Percentiles rank a stretch among this genome's conserved stretches.
These are phyloP conservation scores for Naganishia onofrii DNA, from an alignment of 768 basidiomycete species.

Conservation along the genomic window DNA sequence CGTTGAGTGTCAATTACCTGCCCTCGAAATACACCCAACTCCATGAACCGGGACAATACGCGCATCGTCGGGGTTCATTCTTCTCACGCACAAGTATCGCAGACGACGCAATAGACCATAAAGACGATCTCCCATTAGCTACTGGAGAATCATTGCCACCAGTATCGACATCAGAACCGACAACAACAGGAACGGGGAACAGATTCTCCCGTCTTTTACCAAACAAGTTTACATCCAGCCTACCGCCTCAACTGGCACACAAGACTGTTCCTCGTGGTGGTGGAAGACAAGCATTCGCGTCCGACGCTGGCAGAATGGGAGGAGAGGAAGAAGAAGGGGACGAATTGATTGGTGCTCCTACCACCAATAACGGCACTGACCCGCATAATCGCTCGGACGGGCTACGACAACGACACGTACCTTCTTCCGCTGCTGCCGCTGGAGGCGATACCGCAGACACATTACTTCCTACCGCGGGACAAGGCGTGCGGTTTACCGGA, in stretches of 20 bases:
- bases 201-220: background rate
- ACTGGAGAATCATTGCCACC: background rate
- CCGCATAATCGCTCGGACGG: background rate
- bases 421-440: constrained; percentile 33
- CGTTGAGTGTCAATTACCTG: constrained; percentile 58
- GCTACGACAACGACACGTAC: background rate
- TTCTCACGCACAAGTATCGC: constrained; percentile 17
- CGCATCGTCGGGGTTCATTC: constrained; percentile 50
- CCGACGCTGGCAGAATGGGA: constrained; percentile 59
- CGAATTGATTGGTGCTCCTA: constrained; percentile 47
- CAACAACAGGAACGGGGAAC: constrained; percentile 1
- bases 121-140: constrained; percentile 60
- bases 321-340: constrained; percentile 61
- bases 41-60: constrained; percentile 55
- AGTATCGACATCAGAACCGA: background rate
- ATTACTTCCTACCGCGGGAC: background rate
- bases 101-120: constrained; percentile 60
- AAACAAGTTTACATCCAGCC: background rate
- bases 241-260: constrained; percentile 1
- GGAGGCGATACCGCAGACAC: background rate
- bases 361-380: background rate
- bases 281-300: constrained; percentile 31
- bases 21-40: constrained; percentile 68
- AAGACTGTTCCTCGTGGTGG: constrained; percentile 13
- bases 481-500: too few relatives aligned